Conservation (phyloP, 257 asterid genomes). For the Nicotiana knightiana region DNA sequence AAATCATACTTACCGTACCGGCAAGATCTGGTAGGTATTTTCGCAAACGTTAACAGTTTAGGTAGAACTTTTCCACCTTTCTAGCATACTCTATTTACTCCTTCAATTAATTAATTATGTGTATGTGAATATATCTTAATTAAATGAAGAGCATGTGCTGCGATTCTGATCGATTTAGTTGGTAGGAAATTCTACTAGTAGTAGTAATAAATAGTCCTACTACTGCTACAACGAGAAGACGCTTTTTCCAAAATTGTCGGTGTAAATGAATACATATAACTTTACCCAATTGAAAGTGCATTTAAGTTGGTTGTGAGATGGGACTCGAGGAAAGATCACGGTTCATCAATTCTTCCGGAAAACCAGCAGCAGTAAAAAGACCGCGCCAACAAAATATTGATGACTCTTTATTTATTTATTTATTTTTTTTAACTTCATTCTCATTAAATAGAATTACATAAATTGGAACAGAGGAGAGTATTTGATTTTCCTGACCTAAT, state of each 20-base stretch:
- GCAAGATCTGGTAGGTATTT: conserved; percentile 64
- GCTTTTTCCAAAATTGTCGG: background rate
- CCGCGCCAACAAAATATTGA: background rate
- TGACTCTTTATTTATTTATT: background rate
- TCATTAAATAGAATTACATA: no score
- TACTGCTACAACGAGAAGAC: background rate
- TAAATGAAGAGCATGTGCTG: background rate
- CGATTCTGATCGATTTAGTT: background rate
- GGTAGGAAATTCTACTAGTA: background rate
- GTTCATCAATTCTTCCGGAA: no score
- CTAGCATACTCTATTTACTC: conserved; percentile 11
- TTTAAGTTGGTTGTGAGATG: background rate
- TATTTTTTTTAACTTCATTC: no score
- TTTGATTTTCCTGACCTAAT: background rate
- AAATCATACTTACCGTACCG: conserved; percentile 79
- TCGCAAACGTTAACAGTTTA: conserved; percentile 44
- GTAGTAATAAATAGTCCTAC: background rate
- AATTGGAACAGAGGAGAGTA: no score
- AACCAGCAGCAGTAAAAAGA: background rate
- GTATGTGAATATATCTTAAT: background rate
- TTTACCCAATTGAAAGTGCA: background rate
- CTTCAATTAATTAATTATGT: background rate
- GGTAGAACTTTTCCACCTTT: conserved; percentile 33
- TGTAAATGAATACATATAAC: background rate
- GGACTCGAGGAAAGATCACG: background rate